phyloP scores from a whole-genome alignment of 2,329 filamentous ascomycete genomes.

The Chaetomium sp. region DNA sequence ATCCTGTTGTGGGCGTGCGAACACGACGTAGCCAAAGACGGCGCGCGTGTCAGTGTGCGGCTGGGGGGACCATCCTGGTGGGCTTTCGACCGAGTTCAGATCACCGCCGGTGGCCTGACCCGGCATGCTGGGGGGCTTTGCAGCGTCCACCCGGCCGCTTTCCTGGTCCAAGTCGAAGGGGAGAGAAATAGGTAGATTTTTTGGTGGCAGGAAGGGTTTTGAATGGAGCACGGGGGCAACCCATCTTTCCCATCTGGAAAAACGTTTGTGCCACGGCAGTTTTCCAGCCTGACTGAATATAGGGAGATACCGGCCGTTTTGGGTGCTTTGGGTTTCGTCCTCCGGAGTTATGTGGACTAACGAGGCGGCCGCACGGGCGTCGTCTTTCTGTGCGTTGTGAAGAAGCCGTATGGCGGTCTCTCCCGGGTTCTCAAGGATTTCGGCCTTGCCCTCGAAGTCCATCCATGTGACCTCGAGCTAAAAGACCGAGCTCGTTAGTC shows the following conservation, averaged over 20 bases:
- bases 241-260: slow-evolving; percentile 31
- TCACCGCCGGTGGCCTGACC: background rate
- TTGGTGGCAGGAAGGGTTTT: background rate
- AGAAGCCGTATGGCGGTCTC: slow-evolving; percentile 44
- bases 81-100: background rate
- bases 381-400: slow-evolving; percentile 28
- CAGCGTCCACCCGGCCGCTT: too few species aligned
- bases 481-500: background rate
- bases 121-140: too few species aligned
- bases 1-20: slow-evolving; percentile 19
- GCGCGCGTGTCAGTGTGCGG: slow-evolving; percentile 31
- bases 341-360: slow-evolving; percentile 20
- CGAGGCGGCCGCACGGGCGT: slow-evolving; percentile 14
- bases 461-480: slow-evolving; percentile 39
- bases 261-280: slow-evolving; percentile 33
- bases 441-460: slow-evolving; percentile 21
- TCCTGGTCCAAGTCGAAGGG: slow-evolving; percentile 19
- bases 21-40: slow-evolving; percentile 47
- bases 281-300: slow-evolving; percentile 27
- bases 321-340: slow-evolving; percentile 1
- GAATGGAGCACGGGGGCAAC: slow-evolving; percentile 13
- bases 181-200: slow-evolving; percentile 11
- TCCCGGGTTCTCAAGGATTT: slow-evolving; percentile 33
- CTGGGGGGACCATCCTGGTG: slow-evolving; percentile 17
- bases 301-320: slow-evolving; percentile 27